Evolutionary conservation across 2,329 filamentous ascomycete species (phyloP), one percentile per base, ranked within the genome.

Genomic region (Nannizziopsis arthrosporioides): DNA sequence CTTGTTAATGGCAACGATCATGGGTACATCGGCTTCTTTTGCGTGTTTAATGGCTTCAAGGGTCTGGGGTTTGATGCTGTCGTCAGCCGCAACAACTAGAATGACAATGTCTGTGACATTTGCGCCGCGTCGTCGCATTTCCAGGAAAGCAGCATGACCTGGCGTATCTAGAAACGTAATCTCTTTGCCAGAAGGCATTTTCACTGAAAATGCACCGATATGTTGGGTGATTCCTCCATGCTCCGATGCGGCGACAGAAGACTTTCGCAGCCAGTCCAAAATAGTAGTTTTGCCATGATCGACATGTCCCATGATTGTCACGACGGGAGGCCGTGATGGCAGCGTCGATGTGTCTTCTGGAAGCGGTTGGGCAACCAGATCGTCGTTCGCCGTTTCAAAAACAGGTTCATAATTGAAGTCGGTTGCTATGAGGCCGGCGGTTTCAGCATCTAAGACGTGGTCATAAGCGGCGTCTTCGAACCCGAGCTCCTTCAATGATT

Each of bases 271-370:
- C 68, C 82, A 96, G 63, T 98, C 92, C 8, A 98, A 73, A 37
- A 98, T 81, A 0, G 93, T 98, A 0, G 92, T 98, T 71, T 98
- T 98, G 47, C 92, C 92, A 64, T 98, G 92, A 63, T 98, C 93
- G 57, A 98, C 92, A 55, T 98, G 92, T 2, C 92, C 92, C 93
- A 98, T 98, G 60, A 98, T 98, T 0, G 93, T 96, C 35, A 98
- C 89, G 32, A 98, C 87, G 0, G 92, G 93, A 6, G 92, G 90
- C 12, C 93, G 79, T 31, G 72, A 66, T 1, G 88, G 87, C 6
- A 95, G 67, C 11, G 65, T 57, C 0, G 83, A 78, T 42, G 72
- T 75, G 63, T 90, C 85, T 58, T 81, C 80, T 7, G 79, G 77
- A 19, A 74, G 69, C 1, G 87, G 82, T 9, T 81, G 77, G 18